Conservation (phyloP, 1,284 basidiomycete species). For the Caloboletus inedulis region DNA sequence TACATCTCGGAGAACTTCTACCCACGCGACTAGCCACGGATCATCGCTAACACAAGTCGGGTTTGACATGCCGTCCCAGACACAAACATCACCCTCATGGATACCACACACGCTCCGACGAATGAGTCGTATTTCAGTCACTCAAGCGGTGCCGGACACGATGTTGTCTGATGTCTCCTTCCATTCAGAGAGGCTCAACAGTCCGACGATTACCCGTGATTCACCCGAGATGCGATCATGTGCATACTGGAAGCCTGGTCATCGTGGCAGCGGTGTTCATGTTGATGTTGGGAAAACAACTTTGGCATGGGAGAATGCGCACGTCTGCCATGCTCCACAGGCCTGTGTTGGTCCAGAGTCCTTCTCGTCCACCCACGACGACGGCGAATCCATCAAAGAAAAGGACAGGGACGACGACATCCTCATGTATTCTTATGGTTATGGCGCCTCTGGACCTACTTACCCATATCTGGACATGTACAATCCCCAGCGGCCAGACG, state of each 20-base stretch:
- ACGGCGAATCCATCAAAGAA: slow-evolving; percentile 19
- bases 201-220: slow-evolving; percentile 11
- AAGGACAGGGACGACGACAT: slow-evolving; percentile 4
- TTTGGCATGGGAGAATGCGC: slow-evolving; percentile 13
- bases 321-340: slow-evolving; percentile 9
- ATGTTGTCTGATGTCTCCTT: slow-evolving; percentile 4
- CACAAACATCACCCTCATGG: slow-evolving; percentile 9
- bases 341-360: slow-evolving; percentile 3
- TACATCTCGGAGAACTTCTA: slow-evolving; percentile 18
- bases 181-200: slow-evolving; percentile 4
- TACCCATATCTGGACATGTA: slow-evolving; percentile 35
- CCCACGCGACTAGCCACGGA: slow-evolving; percentile 10
- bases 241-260: slow-evolving; percentile 8
- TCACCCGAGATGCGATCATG: slow-evolving; percentile 22
- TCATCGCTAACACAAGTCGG: background rate
- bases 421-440: slow-evolving; percentile 27
- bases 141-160: slow-evolving; percentile 7
- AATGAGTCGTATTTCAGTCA: slow-evolving; percentile 16
- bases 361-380: slow-evolving; percentile 2
- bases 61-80: slow-evolving; percentile 16
- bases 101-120: slow-evolving; percentile 26
- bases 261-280: slow-evolving; percentile 17
- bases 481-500: slow-evolving; percentile 18
- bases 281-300: slow-evolving; percentile 9
- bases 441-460: slow-evolving; percentile 23